phyloP scores from a whole-genome alignment of 805 yeast genomes.

The Hermanozyma aechmeae region DNA sequence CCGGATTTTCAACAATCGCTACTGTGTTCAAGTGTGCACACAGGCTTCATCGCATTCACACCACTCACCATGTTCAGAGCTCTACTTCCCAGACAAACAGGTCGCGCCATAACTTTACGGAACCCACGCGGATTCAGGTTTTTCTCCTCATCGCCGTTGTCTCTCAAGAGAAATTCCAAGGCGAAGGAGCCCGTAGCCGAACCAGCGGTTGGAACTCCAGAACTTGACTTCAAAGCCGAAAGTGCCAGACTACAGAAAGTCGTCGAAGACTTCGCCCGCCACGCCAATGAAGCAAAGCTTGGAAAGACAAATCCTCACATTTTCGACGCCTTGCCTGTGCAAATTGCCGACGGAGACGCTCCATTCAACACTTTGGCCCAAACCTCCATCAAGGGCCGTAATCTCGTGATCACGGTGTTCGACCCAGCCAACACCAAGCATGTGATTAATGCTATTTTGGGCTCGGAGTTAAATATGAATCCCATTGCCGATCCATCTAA shows the following conservation, averaged over 20 bases:
- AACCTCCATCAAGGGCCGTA: slow-evolving; percentile 60
- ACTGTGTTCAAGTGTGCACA: no score
- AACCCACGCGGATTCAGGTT: no score
- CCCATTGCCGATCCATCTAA: slow-evolving; percentile 72
- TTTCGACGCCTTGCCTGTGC: slow-evolving; percentile 51
- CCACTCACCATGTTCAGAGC: no score
- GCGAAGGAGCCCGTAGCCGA: no score
- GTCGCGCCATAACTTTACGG: no score
- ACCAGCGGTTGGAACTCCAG: slow-evolving; percentile 1
- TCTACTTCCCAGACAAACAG: no score
- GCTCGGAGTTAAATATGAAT: slow-evolving; percentile 61
- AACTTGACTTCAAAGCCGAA: slow-evolving; percentile 23
- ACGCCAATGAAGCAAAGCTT: slow-evolving; percentile 52
- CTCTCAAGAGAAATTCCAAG: no score
- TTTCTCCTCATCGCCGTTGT: no score
- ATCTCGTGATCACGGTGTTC: slow-evolving; percentile 71
- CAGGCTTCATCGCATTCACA: no score
- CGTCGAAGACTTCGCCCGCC: slow-evolving; percentile 43
- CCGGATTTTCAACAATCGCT: no score
- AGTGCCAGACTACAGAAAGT: slow-evolving; percentile 37
- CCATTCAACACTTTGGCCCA: slow-evolving; percentile 62
- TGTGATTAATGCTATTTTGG: slow-evolving; percentile 62
- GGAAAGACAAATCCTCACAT: slow-evolving; percentile 63
- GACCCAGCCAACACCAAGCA: slow-evolving; percentile 69
- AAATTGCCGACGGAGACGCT: slow-evolving; percentile 34